Evolutionary conservation across 2,329 filamentous ascomycete genomes (phyloP).

Genomic region (Fusarium haematococcum): DNA sequence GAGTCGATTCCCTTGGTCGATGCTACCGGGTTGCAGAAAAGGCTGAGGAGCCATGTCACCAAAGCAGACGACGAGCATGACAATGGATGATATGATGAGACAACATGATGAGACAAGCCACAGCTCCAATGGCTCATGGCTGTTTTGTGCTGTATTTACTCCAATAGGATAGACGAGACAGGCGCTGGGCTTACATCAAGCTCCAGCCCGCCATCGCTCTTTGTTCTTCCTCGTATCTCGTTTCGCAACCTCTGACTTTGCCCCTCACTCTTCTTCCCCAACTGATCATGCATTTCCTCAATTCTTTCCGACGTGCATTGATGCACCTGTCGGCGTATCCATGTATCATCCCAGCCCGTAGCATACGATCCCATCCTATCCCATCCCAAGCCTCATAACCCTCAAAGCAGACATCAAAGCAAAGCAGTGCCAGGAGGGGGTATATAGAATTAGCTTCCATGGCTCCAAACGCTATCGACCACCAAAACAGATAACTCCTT

Average conservation of each 20-base stretch:
- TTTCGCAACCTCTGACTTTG: constrained; percentile 3
- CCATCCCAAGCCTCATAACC: constrained; percentile 26
- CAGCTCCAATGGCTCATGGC: neutral
- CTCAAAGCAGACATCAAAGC: constrained; percentile 26
- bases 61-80: neutral
- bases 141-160: constrained; percentile 5
- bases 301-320: constrained; percentile 31
- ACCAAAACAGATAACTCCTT: constrained; percentile 39
- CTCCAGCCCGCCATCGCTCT: constrained; percentile 22
- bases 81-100: constrained; percentile 18
- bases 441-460: constrained; percentile 46
- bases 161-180: neutral
- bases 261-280: constrained; percentile 8
- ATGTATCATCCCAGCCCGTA: constrained; percentile 13
- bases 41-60: constrained; percentile 15
- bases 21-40: constrained; percentile 7
- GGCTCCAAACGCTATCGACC: constrained; percentile 39
- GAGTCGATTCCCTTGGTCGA: constrained; percentile 9
- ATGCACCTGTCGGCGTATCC: constrained; percentile 6
- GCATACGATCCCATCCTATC: neutral
- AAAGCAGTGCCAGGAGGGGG: constrained; percentile 43
- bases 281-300: constrained; percentile 10
- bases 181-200: constrained; percentile 27
- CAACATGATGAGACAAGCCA: constrained; percentile 13
- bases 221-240: constrained; percentile 18